phyloP scores from a whole-genome alignment of 2,329 filamentous ascomycete genomes.

The Aspergillus carbonarius region DNA sequence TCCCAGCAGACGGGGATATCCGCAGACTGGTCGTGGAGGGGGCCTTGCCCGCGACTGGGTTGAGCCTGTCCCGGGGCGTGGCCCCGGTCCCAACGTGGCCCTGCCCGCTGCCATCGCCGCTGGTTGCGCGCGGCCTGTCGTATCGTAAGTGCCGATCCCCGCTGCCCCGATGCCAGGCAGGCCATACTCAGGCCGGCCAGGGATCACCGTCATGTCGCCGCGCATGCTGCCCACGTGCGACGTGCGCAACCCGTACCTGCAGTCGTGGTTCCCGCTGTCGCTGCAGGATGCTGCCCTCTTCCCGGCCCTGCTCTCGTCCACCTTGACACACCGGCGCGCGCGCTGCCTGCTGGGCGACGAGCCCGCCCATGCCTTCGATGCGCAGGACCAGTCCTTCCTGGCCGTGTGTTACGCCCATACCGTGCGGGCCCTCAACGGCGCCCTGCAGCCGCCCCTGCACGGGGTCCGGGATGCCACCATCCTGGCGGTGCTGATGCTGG shows the following conservation, averaged over 20 bases:
- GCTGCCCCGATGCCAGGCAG: too few species aligned
- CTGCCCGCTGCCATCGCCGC: too few species aligned
- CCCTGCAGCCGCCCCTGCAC: neutral
- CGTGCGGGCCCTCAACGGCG: neutral
- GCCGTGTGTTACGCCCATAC: neutral
- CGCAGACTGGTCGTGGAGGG: too few species aligned
- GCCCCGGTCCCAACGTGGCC: too few species aligned
- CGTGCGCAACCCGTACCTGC: slow-evolving; percentile 2
- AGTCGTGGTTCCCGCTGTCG: slow-evolving; percentile 1
- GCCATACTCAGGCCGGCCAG: neutral
- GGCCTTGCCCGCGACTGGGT: too few species aligned
- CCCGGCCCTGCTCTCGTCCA: neutral
- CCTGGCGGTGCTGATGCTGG: slow-evolving; percentile 5
- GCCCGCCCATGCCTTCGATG: neutral
- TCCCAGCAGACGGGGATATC: too few species aligned
- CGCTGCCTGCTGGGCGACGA: neutral
- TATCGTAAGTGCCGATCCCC: too few species aligned
- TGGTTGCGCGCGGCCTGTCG: too few species aligned
- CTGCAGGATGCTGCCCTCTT: neutral
- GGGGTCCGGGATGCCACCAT: neutral
- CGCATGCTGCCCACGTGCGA: slow-evolving; percentile 3
- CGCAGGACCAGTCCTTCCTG: neutral
- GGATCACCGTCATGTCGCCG: slow-evolving; percentile 4
- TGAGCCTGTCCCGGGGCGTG: too few species aligned
- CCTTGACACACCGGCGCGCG: neutral